Percentiles rank a stretch among this genome's conserved stretches.
Evolutionary conservation across 768 basidiomycete species (phyloP).

Genomic region (Phylloporus sp.): DNA sequence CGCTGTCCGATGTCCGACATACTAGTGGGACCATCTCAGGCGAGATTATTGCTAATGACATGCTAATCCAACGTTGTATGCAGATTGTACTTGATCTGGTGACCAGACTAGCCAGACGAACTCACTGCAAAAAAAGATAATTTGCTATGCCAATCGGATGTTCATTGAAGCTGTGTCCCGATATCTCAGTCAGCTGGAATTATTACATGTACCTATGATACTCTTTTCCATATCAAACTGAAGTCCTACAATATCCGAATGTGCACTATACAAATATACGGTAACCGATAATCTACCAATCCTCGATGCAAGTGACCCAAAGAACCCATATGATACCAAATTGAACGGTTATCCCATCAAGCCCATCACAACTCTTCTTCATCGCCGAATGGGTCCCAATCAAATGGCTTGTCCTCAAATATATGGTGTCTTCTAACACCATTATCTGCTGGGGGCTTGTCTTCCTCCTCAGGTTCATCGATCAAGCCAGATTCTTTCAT

Average conservation of each 20-base stretch:
- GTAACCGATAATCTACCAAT: conserved; percentile 10
- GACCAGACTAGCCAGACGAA: no score
- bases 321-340: neutral
- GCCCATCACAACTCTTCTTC: conserved; percentile 21
- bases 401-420: conserved; percentile 27
- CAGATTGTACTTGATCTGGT: no score
- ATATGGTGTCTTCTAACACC: conserved; percentile 19
- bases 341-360: neutral
- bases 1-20: no score
- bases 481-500: conserved; percentile 25
- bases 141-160: no score
- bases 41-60: no score
- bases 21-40: no score
- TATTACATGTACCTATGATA: neutral
- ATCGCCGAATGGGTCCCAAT: conserved; percentile 31
- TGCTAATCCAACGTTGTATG: no score
- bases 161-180: neutral
- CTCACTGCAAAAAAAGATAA: no score
- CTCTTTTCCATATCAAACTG: neutral
- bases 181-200: neutral
- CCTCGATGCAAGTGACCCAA: neutral
- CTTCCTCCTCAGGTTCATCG: conserved; percentile 20
- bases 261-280: conserved; percentile 5
- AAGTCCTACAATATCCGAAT: neutral
- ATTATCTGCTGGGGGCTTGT: conserved; percentile 12